Evolutionary conservation across 805 yeast genomes (phyloP), one percentile per base, ranked within the genome.

Genomic region (Sugiyamaella floridensis): DNA sequence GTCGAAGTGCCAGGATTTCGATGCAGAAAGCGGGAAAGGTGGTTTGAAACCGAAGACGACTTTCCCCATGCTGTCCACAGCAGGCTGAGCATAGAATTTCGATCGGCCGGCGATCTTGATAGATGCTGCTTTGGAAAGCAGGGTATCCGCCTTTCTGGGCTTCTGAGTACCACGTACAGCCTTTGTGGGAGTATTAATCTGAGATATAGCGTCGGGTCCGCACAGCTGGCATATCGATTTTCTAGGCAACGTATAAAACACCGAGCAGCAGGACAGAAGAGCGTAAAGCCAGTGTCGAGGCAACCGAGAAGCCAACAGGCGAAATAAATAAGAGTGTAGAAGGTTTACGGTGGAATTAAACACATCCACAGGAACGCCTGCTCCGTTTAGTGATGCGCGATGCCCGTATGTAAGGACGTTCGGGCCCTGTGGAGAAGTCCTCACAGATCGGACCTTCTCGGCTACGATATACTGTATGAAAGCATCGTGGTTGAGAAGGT

Each of bases 1-100:
- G 32, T 44, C 16, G 14, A 44, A 44, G 5, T 44, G n/a, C 14
- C 19, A n/a, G 26, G 14, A 20, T 20, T 18, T 15, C 15, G 48
- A 28, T n/a, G 20, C 4, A 11, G n/a, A 12, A 14, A 49, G 37
- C 14, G n/a, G 32, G n/a, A 32, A 43, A 12, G 41, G 41, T 8
- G 52, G 52, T 18, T 34, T 29, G 22, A 43, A 49, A 14, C 52
- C 41, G 32, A 49, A 49, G 9, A 49, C 43, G 12, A 34, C 48
- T n/a, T 22, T 18, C n/a, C 52, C 52, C 16, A 20, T 14, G 14
- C 41, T 15, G 22, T 45, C 48, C 16, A 26, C 22, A 3, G 14
- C 11, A 10, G 48, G 48, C 9, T n/a, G 15, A 15, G 22, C 22
- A 11, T 32, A 16, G 5, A 45, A n/a, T 14, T 32, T 32, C 8